Conservation (phyloP, 371 early-diverging fungal genomes). For the Lichtheimia hyalospora region DNA sequence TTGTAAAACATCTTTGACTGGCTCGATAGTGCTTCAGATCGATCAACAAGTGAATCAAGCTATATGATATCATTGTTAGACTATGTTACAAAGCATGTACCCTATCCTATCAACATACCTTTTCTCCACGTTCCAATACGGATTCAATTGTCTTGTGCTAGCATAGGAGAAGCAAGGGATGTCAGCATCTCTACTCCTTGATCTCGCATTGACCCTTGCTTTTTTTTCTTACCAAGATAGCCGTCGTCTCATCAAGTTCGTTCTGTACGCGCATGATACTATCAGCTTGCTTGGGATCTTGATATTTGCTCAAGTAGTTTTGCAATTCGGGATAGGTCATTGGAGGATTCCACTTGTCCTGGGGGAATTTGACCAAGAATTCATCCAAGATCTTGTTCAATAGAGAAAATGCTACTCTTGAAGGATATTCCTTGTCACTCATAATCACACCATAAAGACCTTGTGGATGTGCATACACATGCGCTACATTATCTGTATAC, state of each 20-base stretch:
- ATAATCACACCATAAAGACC: constrained; percentile 81
- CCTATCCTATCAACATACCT: constrained; percentile 32
- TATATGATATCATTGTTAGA: constrained; percentile 16
- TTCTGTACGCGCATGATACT: constrained; percentile 94
- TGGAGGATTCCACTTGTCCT: constrained; percentile 53
- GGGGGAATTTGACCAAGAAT: constrained; percentile 71
- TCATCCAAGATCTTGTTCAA: constrained; percentile 88
- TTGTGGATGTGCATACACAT: constrained; percentile 75
- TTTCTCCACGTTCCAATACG: constrained; percentile 95
- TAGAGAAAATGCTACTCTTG: constrained; percentile 86
- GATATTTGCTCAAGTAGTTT: constrained; percentile 76
- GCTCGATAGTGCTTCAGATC: constrained; percentile 85
- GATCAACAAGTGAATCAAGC: constrained; percentile 92
- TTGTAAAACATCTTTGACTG: constrained; percentile 98
- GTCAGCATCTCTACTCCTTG: too few relatives aligned
- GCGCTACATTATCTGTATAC: constrained; percentile 74
- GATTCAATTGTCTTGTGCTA: constrained; percentile 97
- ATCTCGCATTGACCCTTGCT: not conserved
- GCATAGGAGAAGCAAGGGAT: not conserved
- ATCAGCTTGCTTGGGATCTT: constrained; percentile 95
- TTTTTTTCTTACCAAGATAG: constrained; percentile 68
- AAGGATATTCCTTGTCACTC: constrained; percentile 92
- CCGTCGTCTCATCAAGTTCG: constrained; percentile 98
- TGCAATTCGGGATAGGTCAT: constrained; percentile 73
- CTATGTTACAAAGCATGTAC: not conserved